Percentiles rank a stretch among this genome's conserved stretches.
Conservation (phyloP, 306 rosid species). For the Trifolium dubium region DNA sequence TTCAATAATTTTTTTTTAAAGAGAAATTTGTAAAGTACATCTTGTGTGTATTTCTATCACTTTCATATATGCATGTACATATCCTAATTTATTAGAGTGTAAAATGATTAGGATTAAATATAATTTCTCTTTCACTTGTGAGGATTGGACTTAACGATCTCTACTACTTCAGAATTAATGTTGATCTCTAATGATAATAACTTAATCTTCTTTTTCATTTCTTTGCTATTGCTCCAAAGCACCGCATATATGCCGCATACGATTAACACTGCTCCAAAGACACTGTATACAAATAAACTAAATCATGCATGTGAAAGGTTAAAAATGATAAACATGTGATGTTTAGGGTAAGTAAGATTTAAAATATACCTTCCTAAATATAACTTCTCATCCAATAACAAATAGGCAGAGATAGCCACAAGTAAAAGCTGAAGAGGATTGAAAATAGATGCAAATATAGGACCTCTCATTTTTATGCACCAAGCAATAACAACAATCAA, state of each 20-base stretch:
- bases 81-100: neutral
- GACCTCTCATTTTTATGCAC: slow-evolving; percentile 46
- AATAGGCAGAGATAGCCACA: slow-evolving; percentile 40
- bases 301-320: neutral
- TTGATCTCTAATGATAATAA: neutral
- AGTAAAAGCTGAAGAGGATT: slow-evolving; percentile 43
- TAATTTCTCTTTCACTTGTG: neutral
- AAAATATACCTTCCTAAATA: slow-evolving; percentile 9
- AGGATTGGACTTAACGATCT: neutral
- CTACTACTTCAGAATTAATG: neutral
- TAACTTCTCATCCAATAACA: slow-evolving; percentile 40
- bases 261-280: slow-evolving; percentile 38
- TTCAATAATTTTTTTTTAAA: too few relatives aligned
- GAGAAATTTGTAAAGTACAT: too few relatives aligned
- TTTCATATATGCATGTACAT: neutral
- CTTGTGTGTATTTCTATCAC: too few relatives aligned
- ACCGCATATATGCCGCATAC: slow-evolving; percentile 44
- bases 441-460: slow-evolving; percentile 41
- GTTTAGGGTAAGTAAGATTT: neutral
- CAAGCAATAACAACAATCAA: slow-evolving; percentile 21
- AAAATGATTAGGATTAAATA: neutral
- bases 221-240: slow-evolving; percentile 47
- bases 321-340: neutral
- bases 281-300: neutral
- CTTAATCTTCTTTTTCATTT: slow-evolving; percentile 24